Base-by-base conservation (phyloP, 371 early-diverging fungal species). In the Apophysomyces variabilis region DNA sequence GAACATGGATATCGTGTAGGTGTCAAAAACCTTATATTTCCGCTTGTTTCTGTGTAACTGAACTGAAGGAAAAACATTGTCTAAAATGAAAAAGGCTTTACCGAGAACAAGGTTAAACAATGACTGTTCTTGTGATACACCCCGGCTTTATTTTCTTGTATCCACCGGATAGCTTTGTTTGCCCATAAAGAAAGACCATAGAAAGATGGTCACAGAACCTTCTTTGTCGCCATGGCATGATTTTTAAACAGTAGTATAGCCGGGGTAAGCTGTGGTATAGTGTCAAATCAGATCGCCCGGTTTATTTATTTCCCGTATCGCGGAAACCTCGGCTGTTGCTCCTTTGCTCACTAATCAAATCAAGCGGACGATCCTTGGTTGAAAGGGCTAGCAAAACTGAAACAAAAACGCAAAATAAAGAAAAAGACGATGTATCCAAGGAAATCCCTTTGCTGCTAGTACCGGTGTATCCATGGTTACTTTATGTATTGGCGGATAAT, bases 41-140 rank as follows among this genome's bases (percentile, higher is more conserved):
- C 8, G 13, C 32, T 26, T 41, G 41, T 41, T 41, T 41, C 41
- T 50, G 54, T 50, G 54, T 50, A 50, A 50, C 54, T 50, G n/a
- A 50, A 21, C 11, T 41, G 9, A 50, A 21, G 54, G 54, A 50
- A 50, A 50, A 50, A 50, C 54, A 50, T 50, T 50, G 54, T 50
- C 3, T 50, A 50, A 45, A 45, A 50, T 50, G 54, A 50, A 50
- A 50, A 50, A 50, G 16, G 21, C 54, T 50, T 50, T 50, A 50
- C 54, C 54, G 54, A 50, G 21, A 8, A 26, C 54, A 50, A 50
- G 54, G 54, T 50, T 50, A 50, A 50, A 50, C 54, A 50, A 50
- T 50, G 54, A 50, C 21, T 50, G 18, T 50, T 26, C 54, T 21
- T 50, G 54, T 50, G 54, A 21, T 26, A 21, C 54, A 18, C 21